Evolutionary conservation across 1,284 basidiomycete genomes (phyloP).

Genomic region (Boletellus deceptivus): DNA sequence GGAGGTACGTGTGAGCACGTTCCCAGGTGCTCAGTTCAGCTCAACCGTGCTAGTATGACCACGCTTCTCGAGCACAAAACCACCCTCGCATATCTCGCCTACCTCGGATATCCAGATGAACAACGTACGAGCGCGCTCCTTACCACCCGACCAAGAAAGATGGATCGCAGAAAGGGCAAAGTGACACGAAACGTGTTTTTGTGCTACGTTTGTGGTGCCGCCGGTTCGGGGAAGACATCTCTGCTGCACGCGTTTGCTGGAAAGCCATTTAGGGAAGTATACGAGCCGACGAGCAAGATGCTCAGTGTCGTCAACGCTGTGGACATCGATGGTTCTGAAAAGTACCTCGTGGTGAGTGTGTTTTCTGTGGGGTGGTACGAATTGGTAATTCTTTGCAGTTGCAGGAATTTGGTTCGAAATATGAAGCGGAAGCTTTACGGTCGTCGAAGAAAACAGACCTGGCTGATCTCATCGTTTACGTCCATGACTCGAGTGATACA

Average conservation of each 20-base stretch:
- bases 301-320: conserved; percentile 94
- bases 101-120: conserved; percentile 81
- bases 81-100: conserved; percentile 94
- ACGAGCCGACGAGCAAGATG: conserved; percentile 88
- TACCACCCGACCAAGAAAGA: conserved; percentile 78
- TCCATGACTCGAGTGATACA: conserved; percentile 97
- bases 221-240: conserved; percentile 93
- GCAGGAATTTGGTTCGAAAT: conserved; percentile 96
- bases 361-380: background rate
- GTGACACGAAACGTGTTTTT: conserved; percentile 88
- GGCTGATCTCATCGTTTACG: conserved; percentile 93
- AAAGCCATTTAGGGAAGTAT: conserved; percentile 68
- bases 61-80: conserved; percentile 91
- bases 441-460: conserved; percentile 89
- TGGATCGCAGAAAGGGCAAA: conserved; percentile 85
- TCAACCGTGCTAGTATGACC: conserved; percentile 74
- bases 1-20: conserved; percentile 67
- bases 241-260: conserved; percentile 84
- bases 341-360: conserved; percentile 86
- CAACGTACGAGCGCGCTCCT: conserved; percentile 78
- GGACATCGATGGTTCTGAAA: conserved; percentile 92
- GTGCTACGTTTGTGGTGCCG: conserved; percentile 92
- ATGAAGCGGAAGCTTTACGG: conserved; percentile 88
- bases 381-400: conserved; percentile 49
- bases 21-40: background rate